Percentiles rank a stretch among this genome's conserved stretches.
phyloP scores from a whole-genome alignment of 768 basidiomycete species.

The Boletus bicolor region DNA sequence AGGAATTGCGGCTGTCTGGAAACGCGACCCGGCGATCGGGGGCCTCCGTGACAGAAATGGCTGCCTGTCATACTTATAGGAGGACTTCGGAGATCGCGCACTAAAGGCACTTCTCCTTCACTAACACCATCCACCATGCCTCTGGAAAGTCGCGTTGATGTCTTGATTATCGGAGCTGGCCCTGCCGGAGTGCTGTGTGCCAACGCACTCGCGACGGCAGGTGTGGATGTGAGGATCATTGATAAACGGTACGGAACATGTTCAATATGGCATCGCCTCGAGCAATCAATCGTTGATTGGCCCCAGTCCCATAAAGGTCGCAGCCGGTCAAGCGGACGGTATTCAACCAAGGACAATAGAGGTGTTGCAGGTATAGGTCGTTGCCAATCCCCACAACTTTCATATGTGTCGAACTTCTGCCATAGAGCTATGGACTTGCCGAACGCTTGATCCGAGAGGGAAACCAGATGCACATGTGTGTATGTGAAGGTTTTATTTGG shows the following conservation, averaged over 20 bases:
- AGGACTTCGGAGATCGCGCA: too few species aligned
- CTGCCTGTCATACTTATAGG: neutral
- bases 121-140: constrained; percentile 13
- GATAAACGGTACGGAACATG: constrained; percentile 39
- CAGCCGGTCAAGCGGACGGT: constrained; percentile 53
- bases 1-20: too few species aligned
- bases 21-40: too few species aligned
- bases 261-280: neutral
- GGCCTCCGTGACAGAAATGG: neutral
- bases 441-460: constrained; percentile 61
- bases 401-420: neutral
- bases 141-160: constrained; percentile 38
- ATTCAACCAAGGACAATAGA: constrained; percentile 55
- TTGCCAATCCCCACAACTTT: neutral
- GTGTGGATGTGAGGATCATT: constrained; percentile 44
- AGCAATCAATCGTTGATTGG: neutral
- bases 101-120: neutral
- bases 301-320: constrained; percentile 38
- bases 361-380: constrained; percentile 42
- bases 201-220: constrained; percentile 46
- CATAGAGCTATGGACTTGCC: constrained; percentile 73
- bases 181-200: constrained; percentile 67
- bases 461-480: constrained; percentile 67
- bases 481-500: constrained; percentile 31
- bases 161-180: constrained; percentile 49